Evolutionary conservation across 257 asterid species (phyloP).

Genomic region (Ballota nigra): DNA sequence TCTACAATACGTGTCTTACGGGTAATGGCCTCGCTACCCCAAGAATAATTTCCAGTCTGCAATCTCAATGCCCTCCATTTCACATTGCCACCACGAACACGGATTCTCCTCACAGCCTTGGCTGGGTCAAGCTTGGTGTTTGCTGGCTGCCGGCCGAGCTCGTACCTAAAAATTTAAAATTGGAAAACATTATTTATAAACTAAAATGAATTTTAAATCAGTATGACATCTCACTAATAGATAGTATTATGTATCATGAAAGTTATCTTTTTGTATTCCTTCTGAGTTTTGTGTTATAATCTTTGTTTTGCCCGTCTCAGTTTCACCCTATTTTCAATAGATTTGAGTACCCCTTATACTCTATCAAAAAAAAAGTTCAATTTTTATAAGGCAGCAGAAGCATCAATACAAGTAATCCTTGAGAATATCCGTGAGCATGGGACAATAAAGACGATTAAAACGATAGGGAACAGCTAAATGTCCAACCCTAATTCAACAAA

Average conservation of each 20-base stretch:
- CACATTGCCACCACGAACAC: constrained; percentile 54
- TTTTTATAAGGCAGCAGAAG: neutral
- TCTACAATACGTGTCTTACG: constrained; percentile 44
- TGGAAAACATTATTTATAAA: neutral
- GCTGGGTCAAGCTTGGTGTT: constrained; percentile 36
- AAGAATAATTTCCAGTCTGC: constrained; percentile 48
- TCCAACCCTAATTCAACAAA: too few species aligned
- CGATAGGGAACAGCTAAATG: neutral
- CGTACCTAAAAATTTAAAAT: constrained; percentile 21
- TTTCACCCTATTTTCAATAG: too few species aligned
- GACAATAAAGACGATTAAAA: neutral
- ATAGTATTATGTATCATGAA: too few species aligned
- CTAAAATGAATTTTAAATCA: too few species aligned
- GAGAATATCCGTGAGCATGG: neutral
- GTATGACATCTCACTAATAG: neutral
- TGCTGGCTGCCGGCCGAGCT: constrained; percentile 49
- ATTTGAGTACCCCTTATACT: too few species aligned
- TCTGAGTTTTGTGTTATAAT: too few species aligned
- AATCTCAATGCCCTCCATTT: constrained; percentile 53
- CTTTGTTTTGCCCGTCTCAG: too few species aligned
- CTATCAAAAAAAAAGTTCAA: too few species aligned
- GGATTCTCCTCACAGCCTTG: constrained; percentile 41
- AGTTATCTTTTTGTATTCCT: neutral
- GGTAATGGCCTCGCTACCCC: constrained; percentile 51
- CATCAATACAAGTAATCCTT: neutral